Percentiles rank a stretch among this genome's conserved stretches.
Conservation (phyloP, 257 asterid species). For the Solanum sejunctum region DNA sequence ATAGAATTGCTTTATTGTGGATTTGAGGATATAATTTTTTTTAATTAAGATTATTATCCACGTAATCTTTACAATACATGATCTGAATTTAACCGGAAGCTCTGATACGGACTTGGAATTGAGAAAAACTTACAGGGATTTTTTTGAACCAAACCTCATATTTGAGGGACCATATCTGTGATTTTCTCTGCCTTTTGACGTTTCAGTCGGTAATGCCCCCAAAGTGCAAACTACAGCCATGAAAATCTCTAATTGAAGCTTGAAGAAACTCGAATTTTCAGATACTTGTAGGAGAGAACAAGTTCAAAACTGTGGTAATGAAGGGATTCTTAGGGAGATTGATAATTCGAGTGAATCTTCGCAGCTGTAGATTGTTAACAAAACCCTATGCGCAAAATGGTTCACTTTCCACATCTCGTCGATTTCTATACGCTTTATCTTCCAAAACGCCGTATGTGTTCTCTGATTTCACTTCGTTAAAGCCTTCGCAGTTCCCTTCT, state of each 20-base stretch:
- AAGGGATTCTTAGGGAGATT: conserved; percentile 25
- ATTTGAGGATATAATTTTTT: no score
- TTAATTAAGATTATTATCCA: no score
- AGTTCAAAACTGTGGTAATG: conserved; percentile 14
- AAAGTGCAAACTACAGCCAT: background rate
- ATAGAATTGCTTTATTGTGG: no score
- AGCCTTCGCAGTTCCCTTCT: conserved; percentile 5
- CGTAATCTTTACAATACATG: no score
- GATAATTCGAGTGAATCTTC: conserved; percentile 24
- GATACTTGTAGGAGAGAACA: background rate
- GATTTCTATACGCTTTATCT: conserved; percentile 21
- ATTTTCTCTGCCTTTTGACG: background rate
- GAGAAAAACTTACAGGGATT: background rate
- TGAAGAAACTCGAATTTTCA: background rate
- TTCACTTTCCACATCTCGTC: conserved; percentile 10
- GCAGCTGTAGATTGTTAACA: conserved; percentile 10
- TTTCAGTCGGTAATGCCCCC: background rate
- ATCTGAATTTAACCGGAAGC: no score
- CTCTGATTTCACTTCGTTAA: conserved; percentile 13
- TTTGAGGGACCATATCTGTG: background rate
- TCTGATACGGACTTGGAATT: no score
- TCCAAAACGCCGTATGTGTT: background rate
- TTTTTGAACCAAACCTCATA: background rate
- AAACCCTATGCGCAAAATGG: conserved; percentile 15
- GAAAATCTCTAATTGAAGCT: background rate